Evolutionary conservation across 23 red algal genomes (phyloP), one percentile per base, ranked within the genome.

Genomic region (Porphyridium purpureum): DNA sequence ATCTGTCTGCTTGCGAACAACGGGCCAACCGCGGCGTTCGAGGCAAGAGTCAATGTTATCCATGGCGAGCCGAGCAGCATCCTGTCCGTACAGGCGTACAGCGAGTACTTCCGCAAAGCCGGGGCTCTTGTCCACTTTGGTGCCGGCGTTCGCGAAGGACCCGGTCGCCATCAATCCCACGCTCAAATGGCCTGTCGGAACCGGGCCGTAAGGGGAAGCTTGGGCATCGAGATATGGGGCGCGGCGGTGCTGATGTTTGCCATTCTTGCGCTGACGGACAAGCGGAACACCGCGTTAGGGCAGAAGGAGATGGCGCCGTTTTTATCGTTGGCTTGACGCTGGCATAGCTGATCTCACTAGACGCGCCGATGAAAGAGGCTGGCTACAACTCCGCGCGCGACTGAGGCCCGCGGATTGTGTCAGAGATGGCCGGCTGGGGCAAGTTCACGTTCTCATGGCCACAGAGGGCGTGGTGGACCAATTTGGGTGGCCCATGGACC

Each of bases 341-440:
- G 22, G 66, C 65, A 3, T 42, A 52, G 28, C 48, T 83, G 2
- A 83, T 83, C 9, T 47, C 53, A 4, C 35, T 72, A 41, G 62
- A 72, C 40, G 64, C 78, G 50, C 78, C 78, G 24, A 9, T 83
- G 8, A 70, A 64, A 30, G 57, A 70, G 44, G 68, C 65, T 20
- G 55, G 83, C 6, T 72, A 59, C 50, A 86, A 86, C 47, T 69
- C 81, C 4, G 81, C 81, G 19, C 49, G 81, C 2, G 81, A 86
- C 64, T 86, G 74, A 69, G 81, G 81, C 7, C 81, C 81, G 3
- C 50, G 81, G 17, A 52, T 86, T 21, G 61, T 78, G 26, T 67
- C 69, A 8, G 60, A 52, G 25, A 19, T 78, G 54, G 62, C 72
- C 8, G 81, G 81, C 1, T 86, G 71, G 69, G 59, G 81, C 2